Percentiles rank a stretch among this genome's conserved stretches.
Evolutionary conservation across 75 land plant species (phyloP).

Genomic region (Azolla pinnata): DNA sequence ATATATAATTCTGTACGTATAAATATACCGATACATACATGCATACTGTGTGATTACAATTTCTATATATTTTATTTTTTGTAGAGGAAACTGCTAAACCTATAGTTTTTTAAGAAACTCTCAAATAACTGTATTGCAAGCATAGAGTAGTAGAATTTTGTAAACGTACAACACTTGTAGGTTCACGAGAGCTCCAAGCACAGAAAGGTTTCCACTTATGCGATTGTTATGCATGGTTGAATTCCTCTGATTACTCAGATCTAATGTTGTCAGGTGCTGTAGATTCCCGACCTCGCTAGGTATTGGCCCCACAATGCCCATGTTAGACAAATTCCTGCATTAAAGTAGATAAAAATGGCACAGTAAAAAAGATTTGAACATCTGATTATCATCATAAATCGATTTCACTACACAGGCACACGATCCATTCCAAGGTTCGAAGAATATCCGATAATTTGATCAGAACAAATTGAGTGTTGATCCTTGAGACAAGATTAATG

Average conservation of each 20-base stretch:
- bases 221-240: neutral
- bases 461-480: too few species aligned
- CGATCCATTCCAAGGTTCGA: too few species aligned
- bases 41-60: neutral
- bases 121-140: neutral
- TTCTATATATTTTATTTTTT: too few species aligned
- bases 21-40: neutral
- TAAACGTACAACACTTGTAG: neutral
- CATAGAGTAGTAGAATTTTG: neutral
- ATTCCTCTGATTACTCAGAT: neutral
- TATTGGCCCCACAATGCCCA: neutral
- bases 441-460: too few species aligned
- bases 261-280: neutral
- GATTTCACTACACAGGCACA: too few species aligned
- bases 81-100: neutral
- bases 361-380: too few species aligned
- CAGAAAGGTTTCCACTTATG: neutral
- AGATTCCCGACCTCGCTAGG: neutral
- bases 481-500: too few species aligned
- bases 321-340: neutral
- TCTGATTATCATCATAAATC: too few species aligned
- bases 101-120: neutral
- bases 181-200: neutral
- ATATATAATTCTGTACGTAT: neutral
- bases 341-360: too few species aligned